Base-by-base conservation (phyloP, 768 basidiomycete species). In the Trametes cubensis region DNA sequence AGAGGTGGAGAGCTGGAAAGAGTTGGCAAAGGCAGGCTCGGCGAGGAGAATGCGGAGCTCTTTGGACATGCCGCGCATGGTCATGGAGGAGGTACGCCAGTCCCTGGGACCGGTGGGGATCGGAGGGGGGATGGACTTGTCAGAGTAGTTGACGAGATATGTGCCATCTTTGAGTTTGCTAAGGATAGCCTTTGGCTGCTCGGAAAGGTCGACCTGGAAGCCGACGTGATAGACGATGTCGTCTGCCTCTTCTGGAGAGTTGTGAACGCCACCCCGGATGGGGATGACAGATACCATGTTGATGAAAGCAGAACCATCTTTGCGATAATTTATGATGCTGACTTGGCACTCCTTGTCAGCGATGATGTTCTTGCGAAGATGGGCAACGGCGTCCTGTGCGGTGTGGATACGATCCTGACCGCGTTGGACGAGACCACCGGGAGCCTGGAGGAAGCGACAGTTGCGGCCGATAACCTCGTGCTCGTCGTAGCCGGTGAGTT, bases 251-350 rank as follows among this genome's bases (percentile, higher is more conserved):
- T 85, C 80, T 65, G 65, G 75, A 44, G 30, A 66, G 70, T 72
- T 80, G 75, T 59, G 66, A 60, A 68, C 78, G 60, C 80, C 91
- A 8, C 89, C 92, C 14, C 58, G 61, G 61, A 98, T 83, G 18
- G 97, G 96, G 40, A 98, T 90, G 69, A 98, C 83, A 23, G 91
- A 91, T 65, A 98, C 87, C 59, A 96, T 85, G 71, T 98, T 99
- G 75, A 92, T 85, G 75, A 98, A 98, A 1, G 94, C 84, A 21
- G 80, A 77, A 10, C 94, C 93, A 57, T 87, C 86, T 70, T 94
- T 94, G 40, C 85, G 80, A 73, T 94, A 98, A 74, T 99, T 98
- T 74, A 95, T 80, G 53, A 99, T 78, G 53, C 81, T 86, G 2
- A 85, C 86, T 76, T 98, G 96, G 68, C 91, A 92, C 76, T 98